A percentile compares a stretch with the other conserved stretches of the same genome.
Conservation (phyloP, 1,284 basidiomycete genomes). For the Binderoboletus segoi region DNA sequence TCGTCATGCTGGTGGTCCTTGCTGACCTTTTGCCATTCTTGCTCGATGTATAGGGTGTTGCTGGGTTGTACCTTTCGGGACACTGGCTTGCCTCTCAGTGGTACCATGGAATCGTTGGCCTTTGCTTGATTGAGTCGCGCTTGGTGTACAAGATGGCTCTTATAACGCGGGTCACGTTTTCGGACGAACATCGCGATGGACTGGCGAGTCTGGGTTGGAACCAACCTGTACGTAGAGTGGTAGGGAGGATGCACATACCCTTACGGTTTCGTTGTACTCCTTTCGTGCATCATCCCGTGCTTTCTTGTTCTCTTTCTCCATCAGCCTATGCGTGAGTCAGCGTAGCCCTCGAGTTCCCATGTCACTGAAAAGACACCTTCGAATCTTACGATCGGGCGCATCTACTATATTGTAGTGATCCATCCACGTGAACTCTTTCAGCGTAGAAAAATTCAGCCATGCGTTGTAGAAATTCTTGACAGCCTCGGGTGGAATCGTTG, state of each 20-base stretch:
- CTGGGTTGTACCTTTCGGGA: constrained; percentile 20
- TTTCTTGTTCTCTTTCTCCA: constrained; percentile 98
- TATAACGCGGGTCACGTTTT: constrained; percentile 93
- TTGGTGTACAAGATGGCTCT: constrained; percentile 64
- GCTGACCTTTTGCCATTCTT: constrained; percentile 80
- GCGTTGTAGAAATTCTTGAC: constrained; percentile 81
- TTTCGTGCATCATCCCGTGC: constrained; percentile 82
- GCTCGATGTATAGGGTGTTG: constrained; percentile 61
- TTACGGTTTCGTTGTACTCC: constrained; percentile 93
- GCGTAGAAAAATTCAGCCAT: constrained; percentile 87
- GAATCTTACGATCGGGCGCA: constrained; percentile 84
- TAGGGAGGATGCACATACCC: constrained; percentile 51
- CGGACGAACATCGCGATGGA: constrained; percentile 86
- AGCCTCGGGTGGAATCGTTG: constrained; percentile 45
- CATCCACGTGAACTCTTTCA: constrained; percentile 90
- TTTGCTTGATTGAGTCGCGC: constrained; percentile 37
- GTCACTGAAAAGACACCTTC: constrained; percentile 51
- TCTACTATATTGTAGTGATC: constrained; percentile 85
- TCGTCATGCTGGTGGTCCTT: constrained; percentile 51
- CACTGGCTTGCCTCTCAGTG: constrained; percentile 22
- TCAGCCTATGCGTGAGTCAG: constrained; percentile 53
- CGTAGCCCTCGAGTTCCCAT: neutral
- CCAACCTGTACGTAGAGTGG: neutral
- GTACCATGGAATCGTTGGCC: constrained; percentile 35
- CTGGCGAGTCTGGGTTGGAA: constrained; percentile 41